These are phyloP conservation scores for Chytriomyces sp. DNA, from an alignment of 192 early-diverging fungal species.

Conservation along the genomic window DNA sequence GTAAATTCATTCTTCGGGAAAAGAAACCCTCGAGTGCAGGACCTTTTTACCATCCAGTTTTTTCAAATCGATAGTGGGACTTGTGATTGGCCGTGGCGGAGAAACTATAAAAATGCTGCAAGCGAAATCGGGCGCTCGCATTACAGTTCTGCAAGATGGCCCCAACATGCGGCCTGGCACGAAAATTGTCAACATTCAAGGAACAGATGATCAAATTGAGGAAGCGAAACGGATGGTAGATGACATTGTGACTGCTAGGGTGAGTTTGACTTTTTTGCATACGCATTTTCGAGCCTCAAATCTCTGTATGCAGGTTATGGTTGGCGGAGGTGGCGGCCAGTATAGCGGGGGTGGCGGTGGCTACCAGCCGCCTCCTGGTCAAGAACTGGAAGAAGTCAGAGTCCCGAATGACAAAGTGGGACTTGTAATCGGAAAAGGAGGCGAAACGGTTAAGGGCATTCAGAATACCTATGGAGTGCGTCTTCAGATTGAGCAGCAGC, in stretches of 20 bases:
- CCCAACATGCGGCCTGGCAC: constrained; percentile 42
- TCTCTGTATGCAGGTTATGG: constrained; percentile 14
- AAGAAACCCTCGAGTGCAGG: constrained; percentile 32
- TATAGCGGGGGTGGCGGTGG: constrained; percentile 9
- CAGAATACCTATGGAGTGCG: constrained; percentile 75
- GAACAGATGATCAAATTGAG: constrained; percentile 45
- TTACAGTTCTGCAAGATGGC: constrained; percentile 65
- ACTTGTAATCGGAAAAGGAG: constrained; percentile 74
- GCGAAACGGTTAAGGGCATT: constrained; percentile 79
- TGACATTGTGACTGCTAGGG: constrained; percentile 31
- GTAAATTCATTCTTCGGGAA: not conserved
- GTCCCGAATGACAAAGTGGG: constrained; percentile 64
- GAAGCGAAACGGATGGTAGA: constrained; percentile 50
- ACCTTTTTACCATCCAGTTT: constrained; percentile 56
- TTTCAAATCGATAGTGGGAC: constrained; percentile 63
- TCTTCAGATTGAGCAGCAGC: constrained; percentile 68
- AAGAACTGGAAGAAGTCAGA: constrained; percentile 21
- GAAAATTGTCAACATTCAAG: constrained; percentile 51
- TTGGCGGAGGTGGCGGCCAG: not conserved
- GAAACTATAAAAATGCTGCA: constrained; percentile 82
- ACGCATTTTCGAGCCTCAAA: not conserved
- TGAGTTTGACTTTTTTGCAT: constrained; percentile 24
- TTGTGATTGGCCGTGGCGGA: constrained; percentile 78
- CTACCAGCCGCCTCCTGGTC: constrained; percentile 1
- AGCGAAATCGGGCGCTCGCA: constrained; percentile 69